Percentiles rank a stretch among this genome's conserved stretches.
phyloP scores from a whole-genome alignment of 2,329 filamentous ascomycete species.

The Phyllosticta citrichinensis region DNA sequence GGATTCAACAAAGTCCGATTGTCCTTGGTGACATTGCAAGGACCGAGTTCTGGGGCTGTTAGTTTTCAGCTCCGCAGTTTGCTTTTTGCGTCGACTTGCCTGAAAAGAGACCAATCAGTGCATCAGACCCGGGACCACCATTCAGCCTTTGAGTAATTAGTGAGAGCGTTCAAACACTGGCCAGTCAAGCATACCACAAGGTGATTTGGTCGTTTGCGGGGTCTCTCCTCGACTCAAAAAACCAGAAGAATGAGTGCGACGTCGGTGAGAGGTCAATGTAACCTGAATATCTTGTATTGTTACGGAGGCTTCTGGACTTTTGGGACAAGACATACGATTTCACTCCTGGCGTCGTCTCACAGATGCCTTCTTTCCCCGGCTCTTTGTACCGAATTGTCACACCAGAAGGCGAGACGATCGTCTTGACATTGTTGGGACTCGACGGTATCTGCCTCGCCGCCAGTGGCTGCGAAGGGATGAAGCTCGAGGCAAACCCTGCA shows the following conservation, averaged over 20 bases:
- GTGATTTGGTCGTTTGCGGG: constrained; percentile 46
- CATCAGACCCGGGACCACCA: constrained; percentile 3
- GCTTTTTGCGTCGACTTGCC: constrained; percentile 26
- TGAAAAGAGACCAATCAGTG: not conserved
- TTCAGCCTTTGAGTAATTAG: not conserved
- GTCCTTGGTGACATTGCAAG: constrained; percentile 34
- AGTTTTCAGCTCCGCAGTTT: constrained; percentile 39
- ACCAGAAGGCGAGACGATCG: constrained; percentile 30
- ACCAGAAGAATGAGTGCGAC: constrained; percentile 51
- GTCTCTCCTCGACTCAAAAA: constrained; percentile 50
- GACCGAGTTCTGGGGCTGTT: constrained; percentile 29
- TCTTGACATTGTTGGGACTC: constrained; percentile 25
- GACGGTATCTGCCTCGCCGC: not conserved
- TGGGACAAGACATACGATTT: constrained; percentile 24
- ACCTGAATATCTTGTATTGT: constrained; percentile 8
- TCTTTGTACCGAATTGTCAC: constrained; percentile 36
- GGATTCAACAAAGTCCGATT: constrained; percentile 27
- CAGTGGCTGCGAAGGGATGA: not conserved
- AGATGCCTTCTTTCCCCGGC: constrained; percentile 37
- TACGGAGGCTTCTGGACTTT: no score
- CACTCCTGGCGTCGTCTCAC: constrained; percentile 28
- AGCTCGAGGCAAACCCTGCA: not conserved
- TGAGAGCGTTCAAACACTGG: not conserved
- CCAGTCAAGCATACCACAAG: constrained; percentile 37
- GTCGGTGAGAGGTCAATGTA: constrained; percentile 2